Percentiles rank a stretch among this genome's conserved stretches.
These are phyloP conservation scores for Raddia distichophylla DNA, from an alignment of 176 grass and related monocot species.

Conservation along the genomic window DNA sequence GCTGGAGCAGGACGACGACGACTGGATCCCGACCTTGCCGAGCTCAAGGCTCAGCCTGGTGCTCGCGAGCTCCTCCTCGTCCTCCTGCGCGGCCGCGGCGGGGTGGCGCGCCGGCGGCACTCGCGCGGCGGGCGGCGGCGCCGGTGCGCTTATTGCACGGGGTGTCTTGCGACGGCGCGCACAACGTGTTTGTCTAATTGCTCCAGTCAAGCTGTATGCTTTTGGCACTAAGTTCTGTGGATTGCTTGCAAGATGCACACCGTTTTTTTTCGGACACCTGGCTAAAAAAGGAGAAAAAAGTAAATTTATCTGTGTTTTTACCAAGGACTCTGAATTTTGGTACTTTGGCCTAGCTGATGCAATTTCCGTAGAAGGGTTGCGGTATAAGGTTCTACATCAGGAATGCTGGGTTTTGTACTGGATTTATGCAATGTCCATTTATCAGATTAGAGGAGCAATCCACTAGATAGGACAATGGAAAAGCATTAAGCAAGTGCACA, in stretches of 20 bases:
- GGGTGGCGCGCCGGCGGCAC: neutral
- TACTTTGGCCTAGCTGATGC: neutral
- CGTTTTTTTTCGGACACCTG: neutral
- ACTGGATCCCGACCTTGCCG: constrained; percentile 54
- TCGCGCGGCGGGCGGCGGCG: neutral
- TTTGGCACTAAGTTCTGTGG: neutral
- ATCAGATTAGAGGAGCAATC: neutral
- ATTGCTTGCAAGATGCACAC: neutral
- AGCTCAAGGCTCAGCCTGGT: constrained; percentile 55
- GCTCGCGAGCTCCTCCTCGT: constrained; percentile 45
- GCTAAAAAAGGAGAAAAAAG: neutral
- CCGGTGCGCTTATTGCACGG: neutral
- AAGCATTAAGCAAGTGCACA: neutral
- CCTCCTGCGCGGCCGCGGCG: neutral
- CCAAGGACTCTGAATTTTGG: too few species aligned
- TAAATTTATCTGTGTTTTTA: neutral
- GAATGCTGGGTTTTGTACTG: neutral
- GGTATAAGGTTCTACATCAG: neutral
- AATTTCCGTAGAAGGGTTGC: constrained; percentile 4
- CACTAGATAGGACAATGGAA: neutral
- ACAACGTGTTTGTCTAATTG: constrained; percentile 42
- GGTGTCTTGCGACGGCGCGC: neutral
- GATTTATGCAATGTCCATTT: neutral
- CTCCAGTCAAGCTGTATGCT: neutral
- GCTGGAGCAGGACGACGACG: constrained; percentile 43